Evolutionary conservation across 176 grass and related monocot genomes (phyloP).

Genomic region (Calamus simplicifolius): DNA sequence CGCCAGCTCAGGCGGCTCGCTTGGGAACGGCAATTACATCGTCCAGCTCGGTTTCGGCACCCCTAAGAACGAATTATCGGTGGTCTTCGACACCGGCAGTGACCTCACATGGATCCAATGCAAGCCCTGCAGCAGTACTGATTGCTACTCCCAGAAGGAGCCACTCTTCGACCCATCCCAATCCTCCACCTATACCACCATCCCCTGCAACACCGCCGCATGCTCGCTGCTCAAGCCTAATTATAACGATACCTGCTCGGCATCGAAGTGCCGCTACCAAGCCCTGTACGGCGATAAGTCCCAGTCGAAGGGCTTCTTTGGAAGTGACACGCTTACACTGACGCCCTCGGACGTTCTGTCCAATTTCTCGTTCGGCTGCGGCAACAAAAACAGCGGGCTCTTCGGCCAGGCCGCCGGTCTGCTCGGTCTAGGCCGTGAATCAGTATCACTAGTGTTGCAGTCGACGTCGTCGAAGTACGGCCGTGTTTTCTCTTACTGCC

Average conservation of each 20-base stretch:
- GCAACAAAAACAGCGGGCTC: slow-evolving; percentile 23
- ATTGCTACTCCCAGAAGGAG: slow-evolving; percentile 61
- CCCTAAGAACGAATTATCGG: slow-evolving; percentile 27
- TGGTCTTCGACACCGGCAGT: slow-evolving; percentile 84
- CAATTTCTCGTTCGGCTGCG: slow-evolving; percentile 68
- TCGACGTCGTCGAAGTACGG: neutral
- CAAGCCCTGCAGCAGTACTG: slow-evolving; percentile 30
- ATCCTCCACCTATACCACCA: slow-evolving; percentile 40
- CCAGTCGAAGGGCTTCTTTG: neutral
- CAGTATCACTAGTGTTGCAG: neutral
- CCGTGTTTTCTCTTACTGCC: slow-evolving; percentile 8
- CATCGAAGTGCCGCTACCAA: neutral
- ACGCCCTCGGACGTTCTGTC: slow-evolving; percentile 14
- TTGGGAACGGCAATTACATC: slow-evolving; percentile 68
- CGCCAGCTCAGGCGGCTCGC: slow-evolving; percentile 26
- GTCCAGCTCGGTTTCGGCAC: slow-evolving; percentile 63
- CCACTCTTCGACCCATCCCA: slow-evolving; percentile 62
- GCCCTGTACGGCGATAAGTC: neutral
- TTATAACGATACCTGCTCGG: slow-evolving; percentile 2
- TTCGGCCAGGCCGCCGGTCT: neutral
- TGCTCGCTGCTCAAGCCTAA: slow-evolving; percentile 37
- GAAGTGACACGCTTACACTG: slow-evolving; percentile 45
- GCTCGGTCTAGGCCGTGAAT: neutral
- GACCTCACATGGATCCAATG: slow-evolving; percentile 90
- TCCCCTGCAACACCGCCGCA: slow-evolving; percentile 26